Evolutionary conservation across 164 flowering plant species (phyloP).

Genomic region (Hamamelis virginiana): DNA sequence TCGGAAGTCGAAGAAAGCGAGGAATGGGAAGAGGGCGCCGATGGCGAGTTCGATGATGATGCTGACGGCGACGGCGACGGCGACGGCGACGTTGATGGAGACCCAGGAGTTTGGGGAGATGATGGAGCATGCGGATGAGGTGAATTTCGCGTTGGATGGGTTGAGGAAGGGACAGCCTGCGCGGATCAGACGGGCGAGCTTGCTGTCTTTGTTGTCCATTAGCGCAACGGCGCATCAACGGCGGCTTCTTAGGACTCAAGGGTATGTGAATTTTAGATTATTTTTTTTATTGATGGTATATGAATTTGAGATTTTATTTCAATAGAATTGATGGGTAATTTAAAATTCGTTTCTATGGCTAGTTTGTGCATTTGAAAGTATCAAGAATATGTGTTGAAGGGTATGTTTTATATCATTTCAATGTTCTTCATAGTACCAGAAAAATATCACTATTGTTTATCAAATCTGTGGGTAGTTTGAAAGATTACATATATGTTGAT

Average conservation of each 20-base stretch:
- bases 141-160: conserved; percentile 91
- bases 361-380: neutral
- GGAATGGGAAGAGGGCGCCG: conserved; percentile 8
- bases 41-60: too few species aligned
- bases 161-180: conserved; percentile 61
- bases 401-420: too few species aligned
- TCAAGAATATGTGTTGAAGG: neutral
- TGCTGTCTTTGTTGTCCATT: conserved; percentile 68
- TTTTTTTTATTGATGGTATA: neutral
- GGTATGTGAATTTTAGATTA: conserved; percentile 46
- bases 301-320: neutral
- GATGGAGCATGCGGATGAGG: conserved; percentile 97
- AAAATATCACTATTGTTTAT: too few species aligned
- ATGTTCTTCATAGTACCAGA: too few species aligned
- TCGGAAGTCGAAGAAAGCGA: conserved; percentile 26
- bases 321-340: neutral
- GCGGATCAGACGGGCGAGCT: conserved; percentile 71
- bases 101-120: conserved; percentile 95
- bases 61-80: conserved; percentile 11
- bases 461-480: too few species aligned
- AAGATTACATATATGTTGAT: neutral
- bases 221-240: conserved; percentile 63
- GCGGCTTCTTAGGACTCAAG: conserved; percentile 72
- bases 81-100: conserved; percentile 84
- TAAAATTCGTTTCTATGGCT: neutral